Base-by-base conservation (phyloP, 805 yeast species). In the Saturnispora kantuleensis region DNA sequence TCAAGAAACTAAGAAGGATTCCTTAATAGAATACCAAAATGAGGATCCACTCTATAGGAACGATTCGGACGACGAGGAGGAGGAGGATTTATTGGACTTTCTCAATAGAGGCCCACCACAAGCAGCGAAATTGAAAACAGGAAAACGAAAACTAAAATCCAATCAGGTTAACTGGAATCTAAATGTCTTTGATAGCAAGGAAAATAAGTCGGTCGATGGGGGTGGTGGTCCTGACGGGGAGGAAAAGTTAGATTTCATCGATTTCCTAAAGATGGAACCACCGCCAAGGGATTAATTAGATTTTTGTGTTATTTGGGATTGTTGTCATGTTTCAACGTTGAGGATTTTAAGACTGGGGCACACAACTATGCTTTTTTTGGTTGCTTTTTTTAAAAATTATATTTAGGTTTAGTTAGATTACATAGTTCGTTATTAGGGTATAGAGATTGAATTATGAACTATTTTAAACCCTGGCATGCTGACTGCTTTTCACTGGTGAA, bases 61-160 rank as follows among this genome's bases (percentile, higher is more conserved):
- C 5, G 26, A 21, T 21, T 21, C 26, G 36, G 39, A 41, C 21
- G 32, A 41, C 7, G 32, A 21, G 17, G 41, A 15, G 4, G 33
- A 42, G 16, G 45, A 42, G 29, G 45, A 42, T 42, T 12, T 49
- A 13, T 16, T 33, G 8, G 49, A 46, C 17, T 49, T 49, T 31
- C 38, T 49, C 5, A 43, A 39, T 11, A 31, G 45, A 10, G 41
- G 33, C 2, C 45, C 45, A n/a, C 41, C 36, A 11, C 41, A 42
- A 13, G 10, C 10, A 7, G 30, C n/a, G 5, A 31, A 39, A 18
- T 9, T 39, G 5, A 31, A 6, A 11, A n/a, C 10, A 36, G 13
- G 9, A 31, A 21, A n/a, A 15, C 21, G 13, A 35, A 13, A 12
- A 11, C 11, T 12, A 17, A 21, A 21, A 7, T 21, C 26, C 26